Evolutionary conservation across 2,329 filamentous ascomycete species (phyloP).

Genomic region (Blastomyces emzantsi): DNA sequence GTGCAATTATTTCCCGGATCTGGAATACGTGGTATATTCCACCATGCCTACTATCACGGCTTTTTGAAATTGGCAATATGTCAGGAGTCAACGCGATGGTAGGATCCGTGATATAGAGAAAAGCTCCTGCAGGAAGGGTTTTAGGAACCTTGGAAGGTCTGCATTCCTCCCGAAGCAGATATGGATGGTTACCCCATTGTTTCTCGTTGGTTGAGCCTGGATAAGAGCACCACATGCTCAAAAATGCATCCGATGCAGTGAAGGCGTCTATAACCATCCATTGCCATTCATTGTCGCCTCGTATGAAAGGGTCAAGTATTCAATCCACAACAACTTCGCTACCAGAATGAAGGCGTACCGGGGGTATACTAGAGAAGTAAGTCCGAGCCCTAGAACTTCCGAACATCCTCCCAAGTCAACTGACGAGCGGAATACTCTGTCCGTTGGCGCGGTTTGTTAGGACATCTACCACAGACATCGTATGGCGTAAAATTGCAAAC

Average conservation of each 20-base stretch:
- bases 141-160: too few species aligned
- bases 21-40: background rate
- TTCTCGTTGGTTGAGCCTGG: background rate
- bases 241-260: background rate
- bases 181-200: background rate
- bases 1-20: background rate
- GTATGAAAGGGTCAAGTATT: background rate
- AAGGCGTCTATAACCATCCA: background rate
- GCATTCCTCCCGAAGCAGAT: background rate
- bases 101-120: background rate
- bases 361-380: background rate
- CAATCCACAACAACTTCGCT: background rate
- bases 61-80: background rate
- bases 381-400: background rate
- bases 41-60: background rate
- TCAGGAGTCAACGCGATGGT: background rate
- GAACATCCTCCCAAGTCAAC: background rate
- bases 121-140: background rate
- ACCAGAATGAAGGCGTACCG: background rate
- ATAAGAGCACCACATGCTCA: background rate
- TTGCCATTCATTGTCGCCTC: background rate
- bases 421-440: background rate
- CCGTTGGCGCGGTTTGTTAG: background rate
- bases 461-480: background rate
- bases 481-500: background rate